Evolutionary conservation across 1,284 basidiomycete species (phyloP), one percentile per base, ranked within the genome.

Genomic region (Puccinia coronata): DNA sequence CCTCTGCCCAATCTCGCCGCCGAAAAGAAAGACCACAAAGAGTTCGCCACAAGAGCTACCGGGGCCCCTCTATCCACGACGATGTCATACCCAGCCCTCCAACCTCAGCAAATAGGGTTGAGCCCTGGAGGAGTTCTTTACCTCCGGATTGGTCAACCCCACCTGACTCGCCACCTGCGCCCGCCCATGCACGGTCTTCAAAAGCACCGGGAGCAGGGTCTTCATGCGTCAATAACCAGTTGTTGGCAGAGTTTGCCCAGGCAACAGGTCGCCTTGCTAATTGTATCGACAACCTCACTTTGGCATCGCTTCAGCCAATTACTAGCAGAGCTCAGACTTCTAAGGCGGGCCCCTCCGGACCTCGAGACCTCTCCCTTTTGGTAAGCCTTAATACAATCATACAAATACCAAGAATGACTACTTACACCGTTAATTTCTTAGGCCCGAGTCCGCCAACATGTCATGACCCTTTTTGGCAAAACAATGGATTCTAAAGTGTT

Each of bases 391-490:
- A 67, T 2, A 23, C 20, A 9, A 25, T n/a, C 4, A 47, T n/a
- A 69, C 43, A 49, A 6, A n/a, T 6, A 65, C 8, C 9, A 36
- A n/a, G 23, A 18, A 63, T 39, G 16, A 23, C 16, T 39, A 28
- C 39, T 39, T 34, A 47, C 36, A 20, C 55, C 31, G 12, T 28
- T 31, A 12, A 43, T 18, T 11, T 28, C 47, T 20, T 43, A 75
- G 72, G 53, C 72, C 49, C 39, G 72, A 75, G 72, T 75, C 14
- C 39, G 72, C 36, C 1, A 3, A 20, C 72, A 75, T 25, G 6
- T 57, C 39, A 57, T 18, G 28, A 61, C 72, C 11, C 36, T 75
- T 39, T 61, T 75, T 47, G 72, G 72, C 11, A 75, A 61, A 39
- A 39, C 18, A 28, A 57, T 75, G 53, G 72, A 59, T 6, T 36